These are phyloP conservation scores for Aspergillus sp. DNA, from an alignment of 2,329 filamentous ascomycete species.

Conservation along the genomic window DNA sequence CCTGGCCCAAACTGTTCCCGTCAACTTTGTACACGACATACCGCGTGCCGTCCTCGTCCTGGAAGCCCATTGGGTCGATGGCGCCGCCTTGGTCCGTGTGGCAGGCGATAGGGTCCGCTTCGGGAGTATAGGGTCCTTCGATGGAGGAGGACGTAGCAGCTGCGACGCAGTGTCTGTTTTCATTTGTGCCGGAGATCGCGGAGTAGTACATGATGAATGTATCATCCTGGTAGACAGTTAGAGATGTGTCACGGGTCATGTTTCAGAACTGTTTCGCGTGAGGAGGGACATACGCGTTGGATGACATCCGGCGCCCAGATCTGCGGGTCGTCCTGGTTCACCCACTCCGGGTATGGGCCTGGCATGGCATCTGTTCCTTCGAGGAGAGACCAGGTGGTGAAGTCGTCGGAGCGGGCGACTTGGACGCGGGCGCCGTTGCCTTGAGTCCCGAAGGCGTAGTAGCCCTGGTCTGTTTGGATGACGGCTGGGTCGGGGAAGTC, in stretches of 20 bases:
- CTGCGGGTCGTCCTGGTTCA: constrained; percentile 32
- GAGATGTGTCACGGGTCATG: not conserved
- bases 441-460: constrained; percentile 56
- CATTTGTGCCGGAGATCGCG: constrained; percentile 40
- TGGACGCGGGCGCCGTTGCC: constrained; percentile 53
- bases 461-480: constrained; percentile 6
- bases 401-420: constrained; percentile 50
- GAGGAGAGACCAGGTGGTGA: constrained; percentile 48
- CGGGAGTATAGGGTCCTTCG: constrained; percentile 55
- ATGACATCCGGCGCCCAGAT: constrained; percentile 62
- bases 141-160: constrained; percentile 51
- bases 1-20: constrained; percentile 57
- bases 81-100: constrained; percentile 56
- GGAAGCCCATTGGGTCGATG: constrained; percentile 63
- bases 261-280: too few species aligned
- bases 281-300: constrained; percentile 32
- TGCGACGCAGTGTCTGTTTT: constrained; percentile 58
- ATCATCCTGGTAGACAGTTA: constrained; percentile 27
- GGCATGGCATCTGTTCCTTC: constrained; percentile 30
- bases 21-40: constrained; percentile 69
- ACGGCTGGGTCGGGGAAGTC: constrained; percentile 14
- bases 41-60: constrained; percentile 53
- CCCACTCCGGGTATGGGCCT: not conserved
- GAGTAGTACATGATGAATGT: constrained; percentile 63
- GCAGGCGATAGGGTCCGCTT: constrained; percentile 53